Evolutionary conservation across 2,329 filamentous ascomycete species (phyloP), one percentile per base, ranked within the genome.

Genomic region (Ilyonectria robusta): DNA sequence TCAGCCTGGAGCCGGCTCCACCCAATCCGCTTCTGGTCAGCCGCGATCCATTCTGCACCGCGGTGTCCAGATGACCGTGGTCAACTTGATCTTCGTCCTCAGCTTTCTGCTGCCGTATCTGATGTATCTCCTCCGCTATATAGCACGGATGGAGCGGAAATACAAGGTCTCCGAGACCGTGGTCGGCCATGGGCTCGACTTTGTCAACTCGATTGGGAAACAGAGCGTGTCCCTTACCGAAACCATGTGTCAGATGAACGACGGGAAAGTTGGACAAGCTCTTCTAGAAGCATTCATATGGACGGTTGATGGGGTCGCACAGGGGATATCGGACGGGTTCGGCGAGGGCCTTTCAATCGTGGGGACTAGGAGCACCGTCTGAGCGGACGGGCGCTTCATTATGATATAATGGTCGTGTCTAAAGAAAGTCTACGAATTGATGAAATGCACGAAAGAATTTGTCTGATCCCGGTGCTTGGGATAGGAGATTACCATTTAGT

Each of bases 111-210:
- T 91, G 11, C 90, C 91, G 1, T 92, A 91, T 73, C 74, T 90
- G 35, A 84, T 88, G 69, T 73, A 86, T 5, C 77, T 92, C 13
- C 71, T 91, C 15, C 82, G 83, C 17, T 79, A 85, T 17, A 83
- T 86, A 17, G 91, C 90, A 68, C 82, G 85, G 55, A 91, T 91
- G 69, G 92, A 94, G 77, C 86, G 90, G 17, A 85, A 89, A 71
- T 88, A 94, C 79, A 88, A 87, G 68, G 83, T 94, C 66, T 89
- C 93, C 89, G 35, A 95, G 81, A 57, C 94, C 80, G 79, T 95
- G 91, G 82, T 95, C 89, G 60, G 92, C 82, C 73, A 88, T 77
- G 68, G 92, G 81, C 75, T 92, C 87, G 77, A 89, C 82, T 75
- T 87, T 79, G 79, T 91, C 83, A 70, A 84, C 76, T 65, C 87